Evolutionary conservation across 106 monocot genomes (phyloP).

Genomic region (Platanthera guangdongensis): DNA sequence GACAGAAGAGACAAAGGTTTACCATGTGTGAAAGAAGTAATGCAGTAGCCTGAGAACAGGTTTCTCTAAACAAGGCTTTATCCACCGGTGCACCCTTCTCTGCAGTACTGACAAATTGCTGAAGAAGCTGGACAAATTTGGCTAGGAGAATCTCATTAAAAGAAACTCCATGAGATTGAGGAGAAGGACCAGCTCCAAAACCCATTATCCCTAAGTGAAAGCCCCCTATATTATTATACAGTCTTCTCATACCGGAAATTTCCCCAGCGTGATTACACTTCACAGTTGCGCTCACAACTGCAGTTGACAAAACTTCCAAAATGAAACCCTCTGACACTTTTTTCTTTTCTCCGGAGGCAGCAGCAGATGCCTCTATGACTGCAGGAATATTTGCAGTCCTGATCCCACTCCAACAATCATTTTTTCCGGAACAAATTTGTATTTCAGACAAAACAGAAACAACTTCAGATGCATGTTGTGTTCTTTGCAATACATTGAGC

Average conservation of each 20-base stretch:
- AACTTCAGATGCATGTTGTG: slow-evolving; percentile 79
- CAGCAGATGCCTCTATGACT: slow-evolving; percentile 81
- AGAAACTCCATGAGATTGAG: slow-evolving; percentile 34
- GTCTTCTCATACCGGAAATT: slow-evolving; percentile 94
- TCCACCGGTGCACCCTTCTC: slow-evolving; percentile 78
- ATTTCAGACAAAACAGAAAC: slow-evolving; percentile 94
- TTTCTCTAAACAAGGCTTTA: slow-evolving; percentile 73
- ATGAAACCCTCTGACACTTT: slow-evolving; percentile 60
- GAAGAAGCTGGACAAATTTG: slow-evolving; percentile 78
- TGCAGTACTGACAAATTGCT: slow-evolving; percentile 79
- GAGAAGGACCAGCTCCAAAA: slow-evolving; percentile 29
- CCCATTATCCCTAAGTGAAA: slow-evolving; percentile 45
- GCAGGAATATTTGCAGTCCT: slow-evolving; percentile 92
- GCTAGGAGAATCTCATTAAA: slow-evolving; percentile 79
- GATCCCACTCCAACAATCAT: slow-evolving; percentile 82
- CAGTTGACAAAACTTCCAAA: slow-evolving; percentile 86
- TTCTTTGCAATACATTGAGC: slow-evolving; percentile 75
- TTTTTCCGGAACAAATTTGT: slow-evolving; percentile 74
- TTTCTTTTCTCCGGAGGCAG: slow-evolving; percentile 87
- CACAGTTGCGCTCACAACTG: slow-evolving; percentile 73
- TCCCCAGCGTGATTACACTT: slow-evolving; percentile 90
- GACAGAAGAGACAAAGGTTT: slow-evolving; percentile 7
- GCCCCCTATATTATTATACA: slow-evolving; percentile 82
- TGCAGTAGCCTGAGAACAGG: slow-evolving; percentile 93
- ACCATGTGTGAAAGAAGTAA: slow-evolving; percentile 92